Conservation (phyloP, 108 stramenopile species). For the Conticribra guillardii region DNA sequence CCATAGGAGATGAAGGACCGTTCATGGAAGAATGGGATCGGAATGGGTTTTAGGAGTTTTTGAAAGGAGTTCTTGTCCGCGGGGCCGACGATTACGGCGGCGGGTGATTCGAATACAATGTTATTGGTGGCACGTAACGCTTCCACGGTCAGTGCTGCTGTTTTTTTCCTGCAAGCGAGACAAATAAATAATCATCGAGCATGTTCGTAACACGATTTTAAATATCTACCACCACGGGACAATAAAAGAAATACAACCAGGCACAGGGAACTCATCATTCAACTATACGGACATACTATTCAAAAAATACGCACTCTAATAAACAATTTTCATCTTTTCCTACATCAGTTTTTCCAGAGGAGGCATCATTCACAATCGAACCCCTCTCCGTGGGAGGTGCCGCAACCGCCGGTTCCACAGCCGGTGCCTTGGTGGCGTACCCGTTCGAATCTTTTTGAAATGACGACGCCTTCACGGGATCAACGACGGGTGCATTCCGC, state of each 20-base stretch:
- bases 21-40: conserved; percentile 49
- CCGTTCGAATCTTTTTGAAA: conserved; percentile 17
- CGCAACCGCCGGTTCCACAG: conserved; percentile 40
- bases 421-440: conserved; percentile 38
- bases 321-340: too few relatives aligned
- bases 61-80: conserved; percentile 51
- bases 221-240: too few relatives aligned
- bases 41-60: conserved; percentile 35
- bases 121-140: conserved; percentile 37
- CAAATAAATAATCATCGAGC: background rate
- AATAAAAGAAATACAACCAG: too few relatives aligned
- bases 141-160: too few relatives aligned
- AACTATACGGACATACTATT: too few relatives aligned
- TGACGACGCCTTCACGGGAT: conserved; percentile 33
- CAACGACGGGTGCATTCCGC: conserved; percentile 24
- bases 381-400: conserved; percentile 16
- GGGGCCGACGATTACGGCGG: conserved; percentile 56
- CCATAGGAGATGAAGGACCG: conserved; percentile 68
- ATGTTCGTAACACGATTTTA: background rate
- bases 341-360: too few relatives aligned
- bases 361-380: background rate
- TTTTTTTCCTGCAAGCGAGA: conserved; percentile 16
- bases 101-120: conserved; percentile 57
- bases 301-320: too few relatives aligned
- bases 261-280: too few relatives aligned